Conservation (phyloP, 2,329 filamentous ascomycete genomes). For the Gnomoniopsis sp. region DNA sequence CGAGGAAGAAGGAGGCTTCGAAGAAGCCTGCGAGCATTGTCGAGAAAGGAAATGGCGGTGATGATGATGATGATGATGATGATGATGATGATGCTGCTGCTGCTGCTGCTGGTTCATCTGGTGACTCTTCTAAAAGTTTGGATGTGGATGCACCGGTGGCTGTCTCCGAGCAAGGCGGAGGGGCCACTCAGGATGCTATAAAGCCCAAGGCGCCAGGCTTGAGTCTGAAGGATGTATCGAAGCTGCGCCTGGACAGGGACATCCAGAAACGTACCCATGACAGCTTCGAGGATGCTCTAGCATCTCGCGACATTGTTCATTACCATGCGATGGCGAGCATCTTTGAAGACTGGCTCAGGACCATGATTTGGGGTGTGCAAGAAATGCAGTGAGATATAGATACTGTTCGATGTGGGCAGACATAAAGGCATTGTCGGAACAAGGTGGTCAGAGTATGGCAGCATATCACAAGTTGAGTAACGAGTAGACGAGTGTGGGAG, state of each 20-base stretch:
- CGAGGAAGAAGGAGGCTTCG: too few species aligned
- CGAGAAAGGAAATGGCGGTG: too few species aligned
- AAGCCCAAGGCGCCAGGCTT: constrained; percentile 8
- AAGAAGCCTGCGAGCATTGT: not conserved
- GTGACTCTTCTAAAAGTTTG: too few species aligned
- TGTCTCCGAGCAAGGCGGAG: not conserved
- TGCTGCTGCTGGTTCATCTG: too few species aligned
- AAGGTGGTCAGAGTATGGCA: not conserved
- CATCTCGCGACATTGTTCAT: constrained; percentile 4
- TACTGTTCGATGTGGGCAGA: too few species aligned
- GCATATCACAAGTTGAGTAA: not conserved
- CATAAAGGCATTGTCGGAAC: too few species aligned
- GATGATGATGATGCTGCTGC: too few species aligned
- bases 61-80: too few species aligned
- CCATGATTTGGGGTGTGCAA: too few species aligned
- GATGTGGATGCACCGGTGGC: not conserved
- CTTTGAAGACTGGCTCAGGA: too few species aligned
- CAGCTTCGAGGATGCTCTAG: constrained; percentile 8
- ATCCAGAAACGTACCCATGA: constrained; percentile 7
- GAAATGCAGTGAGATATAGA: too few species aligned
- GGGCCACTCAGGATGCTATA: not conserved
- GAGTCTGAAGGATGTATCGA: constrained; percentile 3
- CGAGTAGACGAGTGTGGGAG: not conserved
- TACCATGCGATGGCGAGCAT: not conserved
- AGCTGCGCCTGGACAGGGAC: not conserved